phyloP scores from a whole-genome alignment of 805 yeast species.

The Cyberlindnera galapagoensis region DNA sequence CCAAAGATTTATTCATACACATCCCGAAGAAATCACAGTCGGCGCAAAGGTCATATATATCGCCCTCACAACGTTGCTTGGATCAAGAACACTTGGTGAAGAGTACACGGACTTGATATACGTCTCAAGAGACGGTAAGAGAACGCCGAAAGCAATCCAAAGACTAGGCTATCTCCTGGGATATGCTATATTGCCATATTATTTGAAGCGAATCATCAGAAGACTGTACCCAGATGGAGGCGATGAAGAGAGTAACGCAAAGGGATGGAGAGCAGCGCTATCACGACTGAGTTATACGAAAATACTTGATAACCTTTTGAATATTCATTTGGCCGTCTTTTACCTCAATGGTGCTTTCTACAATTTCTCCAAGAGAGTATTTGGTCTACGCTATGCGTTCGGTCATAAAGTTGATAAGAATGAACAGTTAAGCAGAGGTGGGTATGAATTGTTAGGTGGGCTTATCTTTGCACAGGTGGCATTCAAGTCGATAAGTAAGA shows the following conservation, averaged over 20 bases:
- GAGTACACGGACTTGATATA: constrained; percentile 83
- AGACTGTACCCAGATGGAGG: constrained; percentile 10
- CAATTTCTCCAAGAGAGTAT: constrained; percentile 65
- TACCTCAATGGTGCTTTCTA: constrained; percentile 82
- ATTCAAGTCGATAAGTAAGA: constrained; percentile 30
- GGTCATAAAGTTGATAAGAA: constrained; percentile 52
- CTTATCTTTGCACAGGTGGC: constrained; percentile 48
- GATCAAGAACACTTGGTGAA: constrained; percentile 85
- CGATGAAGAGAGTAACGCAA: constrained; percentile 14
- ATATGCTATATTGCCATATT: constrained; percentile 59
- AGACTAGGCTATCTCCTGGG: constrained; percentile 54
- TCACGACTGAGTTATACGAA: constrained; percentile 35
- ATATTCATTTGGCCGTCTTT: constrained; percentile 73
- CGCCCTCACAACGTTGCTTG: constrained; percentile 66
- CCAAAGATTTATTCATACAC: constrained; percentile 56
- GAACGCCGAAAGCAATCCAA: constrained; percentile 38
- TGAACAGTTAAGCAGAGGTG: constrained; percentile 38
- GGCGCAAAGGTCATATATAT: constrained; percentile 57
- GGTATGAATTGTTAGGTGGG: constrained; percentile 72
- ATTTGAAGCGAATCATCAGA: constrained; percentile 28
- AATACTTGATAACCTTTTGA: constrained; percentile 46
- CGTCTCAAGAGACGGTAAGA: constrained; percentile 46
- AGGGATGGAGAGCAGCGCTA: constrained; percentile 12
- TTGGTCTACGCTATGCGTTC: constrained; percentile 74
- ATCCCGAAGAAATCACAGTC: constrained; percentile 55